Evolutionary conservation across 345 rosid species (phyloP), one percentile per base, ranked within the genome.

Genomic region (Camelina hispida): DNA sequence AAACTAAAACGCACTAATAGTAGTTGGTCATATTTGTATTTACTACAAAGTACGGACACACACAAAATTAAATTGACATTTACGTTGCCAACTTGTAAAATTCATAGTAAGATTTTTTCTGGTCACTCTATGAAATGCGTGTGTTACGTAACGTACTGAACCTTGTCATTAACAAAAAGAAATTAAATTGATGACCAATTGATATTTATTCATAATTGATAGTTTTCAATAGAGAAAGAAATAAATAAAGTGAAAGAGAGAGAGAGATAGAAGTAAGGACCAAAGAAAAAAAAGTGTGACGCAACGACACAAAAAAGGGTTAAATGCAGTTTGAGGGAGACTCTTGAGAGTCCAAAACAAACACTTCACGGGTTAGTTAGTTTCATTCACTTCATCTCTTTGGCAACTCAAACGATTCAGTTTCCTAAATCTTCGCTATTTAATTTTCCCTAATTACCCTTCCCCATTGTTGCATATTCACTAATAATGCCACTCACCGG

Each of bases 341-440:
- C 23, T 62, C 35, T 68, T 30, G 60, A 74, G 78, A 58, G 53
- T 57, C 60, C 47, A 34, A 59, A 34, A 44, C 16, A 15, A 58
- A 34, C 67, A 48, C 67, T 75, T 73, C 74, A 68, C 77, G 81
- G 81, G 81, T 65, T 75, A 57, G 71, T 63, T 77, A 57, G 67
- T 70, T 77, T 77, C 57, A 35, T 51, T 34, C 37, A 34, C 23
- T 28, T 28, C 30, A 28, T 40, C 25, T 47, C 10, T 8, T 38
- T 56, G 72, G 56, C 63, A 78, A 51, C 48, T 30, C 25, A 43
- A 71, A 62, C 80, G 72, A 77, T 3, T 57, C 75, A 40, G 74
- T 76, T 77, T 70, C 80, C 71, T 64, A 50, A 58, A 50, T 50
- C 46, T 51, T 15, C 17, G 50, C 37, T 3, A 28, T 16, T n/a